Percentiles rank a stretch among this genome's conserved stretches.
These are phyloP conservation scores for Gnomoniopsis sp. DNA, from an alignment of 2,329 filamentous ascomycete species.

Conservation along the genomic window DNA sequence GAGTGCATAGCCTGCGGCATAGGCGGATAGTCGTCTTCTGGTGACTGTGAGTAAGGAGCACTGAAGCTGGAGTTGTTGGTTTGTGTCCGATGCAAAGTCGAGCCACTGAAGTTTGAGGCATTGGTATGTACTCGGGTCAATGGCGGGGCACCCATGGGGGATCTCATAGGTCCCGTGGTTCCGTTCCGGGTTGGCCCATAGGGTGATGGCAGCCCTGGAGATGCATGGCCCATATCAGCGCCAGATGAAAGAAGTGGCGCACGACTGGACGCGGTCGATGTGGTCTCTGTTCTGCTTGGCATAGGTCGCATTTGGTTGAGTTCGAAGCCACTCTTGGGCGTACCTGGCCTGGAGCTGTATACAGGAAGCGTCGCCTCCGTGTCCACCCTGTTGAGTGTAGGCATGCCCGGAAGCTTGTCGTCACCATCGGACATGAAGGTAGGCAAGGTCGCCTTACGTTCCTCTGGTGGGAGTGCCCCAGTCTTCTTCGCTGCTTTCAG, in stretches of 20 bases:
- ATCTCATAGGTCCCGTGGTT: conserved; percentile 21
- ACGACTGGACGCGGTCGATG: conserved; percentile 25
- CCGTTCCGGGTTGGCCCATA: conserved; percentile 19
- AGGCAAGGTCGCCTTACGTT: conserved; percentile 65
- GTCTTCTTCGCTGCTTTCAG: conserved; percentile 49
- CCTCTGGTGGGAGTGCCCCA: conserved; percentile 47
- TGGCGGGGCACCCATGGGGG: conserved; percentile 23
- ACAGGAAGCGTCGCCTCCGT: conserved; percentile 59
- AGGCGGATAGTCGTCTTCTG: conserved; percentile 22
- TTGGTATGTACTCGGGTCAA: conserved; percentile 25
- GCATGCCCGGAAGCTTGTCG: conserved; percentile 55
- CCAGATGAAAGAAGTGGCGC: conserved; percentile 28
- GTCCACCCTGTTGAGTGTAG: conserved; percentile 56
- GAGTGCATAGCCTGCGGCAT: conserved; percentile 26
- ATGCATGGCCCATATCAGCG: conserved; percentile 29
- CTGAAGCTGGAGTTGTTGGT: conserved; percentile 24
- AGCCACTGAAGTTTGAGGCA: conserved; percentile 21
- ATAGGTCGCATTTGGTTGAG: conserved; percentile 50
- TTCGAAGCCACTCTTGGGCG: conserved; percentile 46
- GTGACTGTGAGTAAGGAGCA: conserved; percentile 21
- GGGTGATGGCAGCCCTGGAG: conserved; percentile 26
- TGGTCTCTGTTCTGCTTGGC: conserved; percentile 32
- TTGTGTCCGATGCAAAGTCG: conserved; percentile 20
- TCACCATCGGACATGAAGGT: conserved; percentile 39
- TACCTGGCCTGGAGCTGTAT: conserved; percentile 59